phyloP scores from a whole-genome alignment of 352 stramenopile genomes.

The Phytophthora nicotianae region DNA sequence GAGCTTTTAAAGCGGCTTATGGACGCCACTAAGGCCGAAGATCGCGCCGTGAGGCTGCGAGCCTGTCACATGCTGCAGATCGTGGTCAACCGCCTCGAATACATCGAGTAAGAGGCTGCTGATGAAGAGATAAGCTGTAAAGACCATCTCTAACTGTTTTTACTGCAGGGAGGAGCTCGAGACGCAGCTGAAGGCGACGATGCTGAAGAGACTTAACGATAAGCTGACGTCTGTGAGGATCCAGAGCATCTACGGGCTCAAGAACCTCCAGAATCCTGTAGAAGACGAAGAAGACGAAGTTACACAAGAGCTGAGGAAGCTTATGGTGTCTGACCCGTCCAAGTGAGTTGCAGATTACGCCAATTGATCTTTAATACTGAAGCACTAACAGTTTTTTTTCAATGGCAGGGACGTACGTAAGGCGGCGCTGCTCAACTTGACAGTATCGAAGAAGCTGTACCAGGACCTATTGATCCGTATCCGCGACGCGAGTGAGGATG shows the following conservation, averaged over 20 bases:
- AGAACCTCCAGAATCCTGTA: conserved; percentile 54
- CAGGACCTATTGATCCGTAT: conserved; percentile 73
- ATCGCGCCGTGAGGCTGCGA: conserved; percentile 58
- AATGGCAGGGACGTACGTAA: conserved; percentile 67
- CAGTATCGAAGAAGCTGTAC: conserved; percentile 47
- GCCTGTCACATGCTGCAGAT: conserved; percentile 71
- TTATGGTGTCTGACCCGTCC: conserved; percentile 73
- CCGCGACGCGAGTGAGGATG: conserved; percentile 72
- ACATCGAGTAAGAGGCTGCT: conserved; percentile 47
- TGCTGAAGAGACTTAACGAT: conserved; percentile 64
- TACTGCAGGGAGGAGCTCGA: conserved; percentile 43
- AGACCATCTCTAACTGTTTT: conserved; percentile 2
- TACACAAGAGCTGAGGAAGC: conserved; percentile 49
- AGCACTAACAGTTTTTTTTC: too few relatives aligned
- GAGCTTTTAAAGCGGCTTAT: conserved; percentile 57
- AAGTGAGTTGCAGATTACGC: conserved; percentile 48
- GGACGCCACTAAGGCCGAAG: conserved; percentile 61
- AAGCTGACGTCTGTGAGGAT: conserved; percentile 67
- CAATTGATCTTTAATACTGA: not conserved
- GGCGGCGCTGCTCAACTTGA: conserved; percentile 59
- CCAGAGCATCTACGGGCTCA: conserved; percentile 65
- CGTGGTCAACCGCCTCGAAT: conserved; percentile 55
- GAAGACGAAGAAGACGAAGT: conserved; percentile 48
- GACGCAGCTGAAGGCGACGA: conserved; percentile 38
- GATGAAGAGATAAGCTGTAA: not conserved